These are phyloP conservation scores for Neurospora cerealis DNA, from an alignment of 495 filamentous ascomycete genomes.

Conservation along the genomic window DNA sequence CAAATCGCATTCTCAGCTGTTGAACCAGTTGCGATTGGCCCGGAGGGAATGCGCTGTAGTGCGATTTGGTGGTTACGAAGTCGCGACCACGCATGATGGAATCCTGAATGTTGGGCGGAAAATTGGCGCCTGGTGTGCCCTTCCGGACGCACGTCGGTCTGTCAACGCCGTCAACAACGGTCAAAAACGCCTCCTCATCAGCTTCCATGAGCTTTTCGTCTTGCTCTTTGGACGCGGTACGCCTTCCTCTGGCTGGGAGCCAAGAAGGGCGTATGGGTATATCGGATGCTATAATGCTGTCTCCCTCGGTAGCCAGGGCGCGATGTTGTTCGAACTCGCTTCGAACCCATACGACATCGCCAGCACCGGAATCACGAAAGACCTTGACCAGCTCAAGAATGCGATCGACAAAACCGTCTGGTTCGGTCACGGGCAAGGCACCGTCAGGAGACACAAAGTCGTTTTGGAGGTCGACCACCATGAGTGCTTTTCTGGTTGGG, in stretches of 20 bases:
- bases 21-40: slow-evolving; percentile 49
- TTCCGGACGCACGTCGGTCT: slow-evolving; percentile 44
- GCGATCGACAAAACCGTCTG: slow-evolving; percentile 55
- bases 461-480: slow-evolving; percentile 85
- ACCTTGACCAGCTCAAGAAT: slow-evolving; percentile 54
- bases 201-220: slow-evolving; percentile 20
- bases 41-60: slow-evolving; percentile 72
- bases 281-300: slow-evolving; percentile 35
- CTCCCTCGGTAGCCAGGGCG: slow-evolving; percentile 34
- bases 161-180: slow-evolving; percentile 28
- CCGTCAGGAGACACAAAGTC: slow-evolving; percentile 71
- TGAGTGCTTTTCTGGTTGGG: slow-evolving; percentile 66
- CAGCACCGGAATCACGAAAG: slow-evolving; percentile 56
- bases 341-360: slow-evolving; percentile 83
- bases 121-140: slow-evolving; percentile 56
- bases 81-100: slow-evolving; percentile 51
- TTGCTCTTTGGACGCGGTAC: slow-evolving; percentile 9
- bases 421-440: slow-evolving; percentile 54
- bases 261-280: slow-evolving; percentile 9
- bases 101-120: slow-evolving; percentile 47
- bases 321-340: slow-evolving; percentile 61
- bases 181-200: slow-evolving; percentile 52
- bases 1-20: slow-evolving; percentile 61
- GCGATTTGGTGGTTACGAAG: slow-evolving; percentile 62
- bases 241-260: slow-evolving; percentile 7